Evolutionary conservation across 177 flowering plant species (phyloP).

Genomic region (Vitis hybrid): DNA sequence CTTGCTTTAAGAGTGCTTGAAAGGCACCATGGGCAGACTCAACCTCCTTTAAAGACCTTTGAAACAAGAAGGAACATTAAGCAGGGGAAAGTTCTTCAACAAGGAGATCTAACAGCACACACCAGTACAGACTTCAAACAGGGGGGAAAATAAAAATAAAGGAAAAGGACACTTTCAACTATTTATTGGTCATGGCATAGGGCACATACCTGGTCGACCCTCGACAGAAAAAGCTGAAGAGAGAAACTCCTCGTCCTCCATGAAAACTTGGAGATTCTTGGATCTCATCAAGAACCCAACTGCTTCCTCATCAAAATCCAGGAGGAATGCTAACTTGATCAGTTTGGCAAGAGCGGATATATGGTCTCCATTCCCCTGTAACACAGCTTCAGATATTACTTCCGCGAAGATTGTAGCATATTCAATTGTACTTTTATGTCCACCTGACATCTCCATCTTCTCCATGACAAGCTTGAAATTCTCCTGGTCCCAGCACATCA

Average conservation of each 20-base stretch:
- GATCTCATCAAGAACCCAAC: constrained; percentile 52
- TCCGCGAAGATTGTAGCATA: constrained; percentile 51
- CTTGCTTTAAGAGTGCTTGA: no score
- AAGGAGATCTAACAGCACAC: no score
- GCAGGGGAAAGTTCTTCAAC: no score
- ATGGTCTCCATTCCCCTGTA: constrained; percentile 52
- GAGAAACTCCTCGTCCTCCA: constrained; percentile 62
- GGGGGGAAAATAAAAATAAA: no score
- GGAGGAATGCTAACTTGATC: constrained; percentile 46
- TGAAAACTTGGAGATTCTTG: constrained; percentile 55
- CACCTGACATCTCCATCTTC: constrained; percentile 33
- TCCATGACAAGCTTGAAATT: constrained; percentile 35
- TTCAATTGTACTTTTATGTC: constrained; percentile 32
- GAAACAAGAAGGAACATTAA: no score
- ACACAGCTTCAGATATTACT: constrained; percentile 54
- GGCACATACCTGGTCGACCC: background rate
- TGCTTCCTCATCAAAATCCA: constrained; percentile 60
- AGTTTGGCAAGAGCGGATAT: constrained; percentile 47
- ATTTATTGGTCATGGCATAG: background rate
- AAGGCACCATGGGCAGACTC: no score
- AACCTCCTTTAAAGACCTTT: no score
- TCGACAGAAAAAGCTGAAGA: constrained; percentile 23
- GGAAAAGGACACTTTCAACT: no score
- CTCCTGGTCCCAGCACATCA: constrained; percentile 61
- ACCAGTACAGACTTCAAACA: no score